Conservation (phyloP, 306 rosid species). For the Ammopiptanthus mongolicus region DNA sequence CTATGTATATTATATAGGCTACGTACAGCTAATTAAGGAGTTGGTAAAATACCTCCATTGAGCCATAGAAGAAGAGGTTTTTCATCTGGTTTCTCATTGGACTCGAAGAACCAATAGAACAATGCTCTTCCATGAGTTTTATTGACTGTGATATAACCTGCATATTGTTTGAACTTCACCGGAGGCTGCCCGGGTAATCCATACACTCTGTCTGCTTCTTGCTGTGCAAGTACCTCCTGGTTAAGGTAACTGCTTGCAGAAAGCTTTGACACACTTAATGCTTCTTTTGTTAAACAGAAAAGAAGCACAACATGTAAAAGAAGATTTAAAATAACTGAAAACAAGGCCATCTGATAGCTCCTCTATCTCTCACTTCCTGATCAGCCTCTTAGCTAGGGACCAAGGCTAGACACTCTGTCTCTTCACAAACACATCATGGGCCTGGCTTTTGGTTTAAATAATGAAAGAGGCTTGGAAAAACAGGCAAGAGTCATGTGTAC, state of each 20-base stretch:
- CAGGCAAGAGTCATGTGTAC: conserved; percentile 1
- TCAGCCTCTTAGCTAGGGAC: neutral
- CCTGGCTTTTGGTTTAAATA: conserved; percentile 19
- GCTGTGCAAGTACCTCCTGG: conserved; percentile 12
- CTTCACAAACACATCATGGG: neutral
- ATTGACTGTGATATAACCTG: conserved; percentile 74
- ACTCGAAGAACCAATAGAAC: conserved; percentile 85
- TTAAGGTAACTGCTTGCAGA: neutral
- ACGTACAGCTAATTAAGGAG: neutral
- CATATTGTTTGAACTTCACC: conserved; percentile 65
- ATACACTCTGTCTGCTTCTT: conserved; percentile 52
- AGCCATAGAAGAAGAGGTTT: conserved; percentile 85
- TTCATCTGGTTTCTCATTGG: conserved; percentile 26
- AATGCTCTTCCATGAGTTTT: conserved; percentile 71
- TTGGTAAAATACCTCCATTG: conserved; percentile 58
- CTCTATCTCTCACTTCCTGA: neutral
- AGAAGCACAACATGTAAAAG: conserved; percentile 11
- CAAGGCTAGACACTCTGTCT: neutral
- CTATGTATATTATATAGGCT: too few relatives aligned
- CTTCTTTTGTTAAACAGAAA: neutral
- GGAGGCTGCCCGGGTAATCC: conserved; percentile 65
- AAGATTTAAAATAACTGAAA: neutral
- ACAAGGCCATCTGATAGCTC: conserved; percentile 10
- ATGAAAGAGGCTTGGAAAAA: conserved; percentile 6
- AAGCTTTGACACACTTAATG: neutral